Evolutionary conservation across 106 monocot species (phyloP).

Genomic region (Vanilla planifolia): DNA sequence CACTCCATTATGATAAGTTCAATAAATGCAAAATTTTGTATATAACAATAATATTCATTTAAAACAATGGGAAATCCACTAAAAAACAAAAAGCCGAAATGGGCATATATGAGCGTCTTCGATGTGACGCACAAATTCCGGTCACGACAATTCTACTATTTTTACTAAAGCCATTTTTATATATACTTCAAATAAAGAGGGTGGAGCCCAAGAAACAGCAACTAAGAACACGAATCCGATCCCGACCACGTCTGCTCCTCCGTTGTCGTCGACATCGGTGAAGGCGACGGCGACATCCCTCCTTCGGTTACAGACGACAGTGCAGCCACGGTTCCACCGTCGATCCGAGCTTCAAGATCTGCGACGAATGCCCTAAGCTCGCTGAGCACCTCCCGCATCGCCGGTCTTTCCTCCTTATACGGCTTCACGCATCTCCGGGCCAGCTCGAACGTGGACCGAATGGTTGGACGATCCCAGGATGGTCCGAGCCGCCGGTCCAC

Average conservation of each 20-base stretch:
- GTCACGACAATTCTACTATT: too few species aligned
- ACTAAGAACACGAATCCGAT: too few species aligned
- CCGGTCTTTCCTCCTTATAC: conserved; percentile 59
- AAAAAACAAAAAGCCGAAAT: too few species aligned
- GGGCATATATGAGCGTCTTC: too few species aligned
- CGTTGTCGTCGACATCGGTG: background rate
- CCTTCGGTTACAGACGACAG: background rate
- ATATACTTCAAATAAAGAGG: too few species aligned
- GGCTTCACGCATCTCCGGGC: conserved; percentile 56
- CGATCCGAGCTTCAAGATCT: conserved; percentile 18
- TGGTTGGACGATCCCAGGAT: conserved; percentile 34
- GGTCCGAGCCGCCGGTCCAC: conserved; percentile 47
- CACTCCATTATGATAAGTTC: too few species aligned
- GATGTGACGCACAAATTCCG: too few species aligned
- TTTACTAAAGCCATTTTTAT: too few species aligned
- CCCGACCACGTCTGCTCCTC: background rate
- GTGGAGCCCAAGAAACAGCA: too few species aligned
- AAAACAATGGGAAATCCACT: too few species aligned
- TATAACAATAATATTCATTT: too few species aligned
- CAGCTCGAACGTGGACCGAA: conserved; percentile 37
- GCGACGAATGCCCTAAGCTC: conserved; percentile 34
- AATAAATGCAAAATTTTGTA: too few species aligned
- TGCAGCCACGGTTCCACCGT: background rate
- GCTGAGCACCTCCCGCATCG: conserved; percentile 59
- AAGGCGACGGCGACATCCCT: background rate